Base-by-base conservation (phyloP, 2,329 filamentous ascomycete genomes). In the Cladosporium velox region DNA sequence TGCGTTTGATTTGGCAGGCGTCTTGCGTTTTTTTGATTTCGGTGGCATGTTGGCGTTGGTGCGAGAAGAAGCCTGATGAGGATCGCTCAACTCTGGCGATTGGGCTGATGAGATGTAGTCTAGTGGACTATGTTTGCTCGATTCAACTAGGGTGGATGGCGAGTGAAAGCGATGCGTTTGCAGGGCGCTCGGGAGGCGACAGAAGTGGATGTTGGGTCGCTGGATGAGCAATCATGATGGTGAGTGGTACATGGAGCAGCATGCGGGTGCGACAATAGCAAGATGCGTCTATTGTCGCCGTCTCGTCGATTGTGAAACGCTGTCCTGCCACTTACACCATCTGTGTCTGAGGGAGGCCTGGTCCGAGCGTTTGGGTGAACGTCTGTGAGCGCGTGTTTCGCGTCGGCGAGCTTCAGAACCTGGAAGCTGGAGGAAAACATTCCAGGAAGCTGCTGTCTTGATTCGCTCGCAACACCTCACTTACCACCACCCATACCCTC, bases 11-110 rank as follows among this genome's bases (percentile, higher is more conserved):
- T 54, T 55, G 18, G 58, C 30, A 26, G 49, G 30, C 24, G 51
- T 38, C 51, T 68, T 70, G 54, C 70, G 63, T 57, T 69, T 70
- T 24, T 67, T 66, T 10, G 49, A 47, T 28, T 67, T 70, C 5
- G 69, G 65, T 3, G 67, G 65, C 69, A 70, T 70, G 24, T 18
- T 61, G n/a, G 41, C 52, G 11, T 28, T n/a, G 52, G 21, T 26
- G 30, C 30, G 54, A 44, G 63, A 10, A 60, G 54, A 24, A n/a
- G 28, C 41, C n/a, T 7, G 14, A 47, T 12, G 41, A 1, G 41
- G 21, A 12, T 21, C 4, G 41, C n/a, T 47, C 10, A n/a, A 47
- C 14, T 11, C 41, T 12, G 18, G 41, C 41, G 7, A 47, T 21
- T 21, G 2, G 28, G 15, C 11, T 8, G 11, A 18, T 15, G 55